Evolutionary conservation across 768 basidiomycete genomes (phyloP), one percentile per base, ranked within the genome.

Genomic region (Suillus cothurnatus): DNA sequence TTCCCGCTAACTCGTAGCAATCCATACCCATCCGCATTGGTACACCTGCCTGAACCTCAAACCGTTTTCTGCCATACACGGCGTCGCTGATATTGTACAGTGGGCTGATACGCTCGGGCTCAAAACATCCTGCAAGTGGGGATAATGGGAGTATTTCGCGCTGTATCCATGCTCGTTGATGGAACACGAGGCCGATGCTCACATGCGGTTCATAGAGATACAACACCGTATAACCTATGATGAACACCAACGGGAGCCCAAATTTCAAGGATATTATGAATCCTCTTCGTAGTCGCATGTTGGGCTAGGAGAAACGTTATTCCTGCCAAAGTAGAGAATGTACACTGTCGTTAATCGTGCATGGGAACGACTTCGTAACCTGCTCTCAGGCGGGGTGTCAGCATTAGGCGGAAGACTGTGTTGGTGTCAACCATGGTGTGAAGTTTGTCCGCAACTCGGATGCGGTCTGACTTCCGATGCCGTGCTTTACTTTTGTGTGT

Each of bases 1-100:
- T 95, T 14, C 91, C 89, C 1, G 95, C 92, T 74, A 95, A 94
- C 71, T 93, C 88, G 73, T 96, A 98, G 77, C 97, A 99, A 74
- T 95, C 92, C 81, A 93, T 81, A 39, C 93, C 93, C 71, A 92
- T 81, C 65, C 86, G 83, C 81, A 98, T 81, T 0, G 88, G 82
- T 61, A 94, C 79, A 3, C 95, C 95, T 0, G 94, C 88, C 64
- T 96, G 91, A 5, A 97, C 85, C 67, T 91, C 88, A 58, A 86
- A 88, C 66, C 77, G 76, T 71, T 87, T 87, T 57, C 84, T 84
- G 6, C 88, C 88, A 69, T 89, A 87, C 14, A 91, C 69, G 38
- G 82, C 81, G 49, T 86, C 80, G 26, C 86, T 86, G 62, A 92
- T 72, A 70, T 94, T 90, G 80, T 96, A 97, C 45, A 71, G 70